Base-by-base conservation (phyloP, 352 stramenopile species). In the Phytophthora vignae region DNA sequence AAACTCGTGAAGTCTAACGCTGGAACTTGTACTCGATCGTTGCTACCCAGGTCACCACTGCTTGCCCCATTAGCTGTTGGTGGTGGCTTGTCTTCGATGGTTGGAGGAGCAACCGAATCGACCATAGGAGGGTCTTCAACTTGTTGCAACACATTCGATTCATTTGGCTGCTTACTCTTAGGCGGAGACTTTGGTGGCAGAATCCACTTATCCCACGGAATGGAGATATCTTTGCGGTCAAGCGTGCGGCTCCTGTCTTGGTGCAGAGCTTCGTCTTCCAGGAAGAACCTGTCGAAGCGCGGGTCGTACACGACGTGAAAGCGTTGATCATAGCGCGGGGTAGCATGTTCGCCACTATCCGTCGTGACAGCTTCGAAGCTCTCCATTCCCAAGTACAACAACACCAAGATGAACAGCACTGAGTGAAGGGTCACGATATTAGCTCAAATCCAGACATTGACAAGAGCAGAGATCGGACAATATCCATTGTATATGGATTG, bases 301-400 rank as follows among this genome's bases (percentile, higher is more conserved):
- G 74, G 73, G 19, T 90, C 75, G 46, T 89, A 88, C 36, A 89
- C 74, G 36, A 89, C 74, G 27, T 62, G 64, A 44, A 80, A 82
- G 19, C 76, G 54, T 10, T 77, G 60, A 6, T 71, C 29, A 59
- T 38, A 21, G 21, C 12, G 44, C 22, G 11, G 40, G 46, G 4
- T 12, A n/a, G 4, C 10, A 19, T 21, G 9, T 15, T 7, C n/a
- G 31, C 42, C 52, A 21, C 46, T 36, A 22, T 5, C 15, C 15
- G 0, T 11, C 36, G 11, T 42, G 36, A 2, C 36, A 42, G 36
- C 55, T 46, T 12, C 54, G 4, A 19, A 19, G 21, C 38, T 33
- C 31, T 77, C 46, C 64, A 73, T 77, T 44, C 11, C 7, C 11
- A 55, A 44, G 8, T 14, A 60, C n/a, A 49, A 55, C 29, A 6